A percentile compares a stretch with the other conserved stretches of the same genome.
These are phyloP conservation scores for Fragaria iinumae DNA, from an alignment of 306 rosid genomes.

Conservation along the genomic window DNA sequence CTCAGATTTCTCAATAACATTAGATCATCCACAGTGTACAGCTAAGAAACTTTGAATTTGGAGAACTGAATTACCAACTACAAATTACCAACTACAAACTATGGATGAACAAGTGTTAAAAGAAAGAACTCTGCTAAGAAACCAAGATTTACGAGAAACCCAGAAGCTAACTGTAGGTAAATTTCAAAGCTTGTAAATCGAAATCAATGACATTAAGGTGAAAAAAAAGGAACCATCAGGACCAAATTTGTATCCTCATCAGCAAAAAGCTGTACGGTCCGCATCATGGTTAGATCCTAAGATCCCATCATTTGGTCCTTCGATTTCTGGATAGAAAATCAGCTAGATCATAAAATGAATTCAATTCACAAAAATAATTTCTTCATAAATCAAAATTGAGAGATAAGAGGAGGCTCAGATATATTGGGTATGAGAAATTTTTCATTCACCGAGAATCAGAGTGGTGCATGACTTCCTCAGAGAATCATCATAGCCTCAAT, in stretches of 20 bases:
- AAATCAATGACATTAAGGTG: not conserved
- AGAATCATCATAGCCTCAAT: constrained; percentile 54
- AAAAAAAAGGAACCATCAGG: constrained; percentile 63
- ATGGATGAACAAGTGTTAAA: not conserved
- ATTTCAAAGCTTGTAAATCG: not conserved
- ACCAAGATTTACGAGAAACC: not conserved
- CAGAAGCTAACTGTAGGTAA: not conserved
- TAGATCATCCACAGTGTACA: not conserved
- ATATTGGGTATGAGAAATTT: constrained; percentile 65
- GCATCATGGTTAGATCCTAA: constrained; percentile 68
- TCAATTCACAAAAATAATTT: not conserved
- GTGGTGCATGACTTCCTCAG: constrained; percentile 94
- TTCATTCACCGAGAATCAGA: constrained; percentile 78
- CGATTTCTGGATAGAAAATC: not conserved
- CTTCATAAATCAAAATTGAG: not conserved
- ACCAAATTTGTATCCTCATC: constrained; percentile 72
- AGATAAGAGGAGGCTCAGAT: constrained; percentile 12
- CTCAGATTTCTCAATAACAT: not conserved
- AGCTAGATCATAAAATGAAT: not conserved
- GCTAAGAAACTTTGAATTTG: not conserved
- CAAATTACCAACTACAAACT: too few relatives aligned
- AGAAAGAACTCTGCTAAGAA: not conserved
- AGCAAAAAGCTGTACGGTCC: constrained; percentile 79
- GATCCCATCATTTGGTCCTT: constrained; percentile 66
- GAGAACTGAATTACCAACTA: not conserved